Percentiles rank a stretch among this genome's conserved stretches.
These are phyloP conservation scores for Vaccinium darrowii DNA, from an alignment of 148 eudicot genomes.

Conservation along the genomic window DNA sequence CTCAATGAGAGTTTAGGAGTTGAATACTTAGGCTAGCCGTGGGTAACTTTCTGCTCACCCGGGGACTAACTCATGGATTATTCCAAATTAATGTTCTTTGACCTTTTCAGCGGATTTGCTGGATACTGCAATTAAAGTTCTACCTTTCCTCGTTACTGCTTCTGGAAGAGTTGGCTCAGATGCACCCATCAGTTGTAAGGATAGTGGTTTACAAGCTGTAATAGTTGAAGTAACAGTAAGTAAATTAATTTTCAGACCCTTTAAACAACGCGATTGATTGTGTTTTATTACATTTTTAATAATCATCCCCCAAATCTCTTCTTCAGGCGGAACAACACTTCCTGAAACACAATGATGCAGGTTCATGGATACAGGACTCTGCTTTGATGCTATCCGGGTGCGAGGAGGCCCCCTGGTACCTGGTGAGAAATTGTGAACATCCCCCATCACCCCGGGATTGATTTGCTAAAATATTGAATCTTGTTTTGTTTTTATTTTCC, in stretches of 20 bases:
- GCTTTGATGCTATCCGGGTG: conserved; percentile 90
- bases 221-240: conserved; percentile 91
- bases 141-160: conserved; percentile 82
- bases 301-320: neutral
- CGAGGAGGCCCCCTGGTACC: conserved; percentile 95
- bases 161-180: conserved; percentile 97
- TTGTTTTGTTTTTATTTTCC: neutral
- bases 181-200: conserved; percentile 77
- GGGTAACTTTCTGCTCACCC: neutral
- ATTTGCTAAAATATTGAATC: neutral
- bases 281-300: neutral
- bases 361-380: conserved; percentile 99
- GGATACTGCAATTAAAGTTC: conserved; percentile 76
- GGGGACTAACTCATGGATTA: neutral
- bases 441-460: neutral
- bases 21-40: neutral
- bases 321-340: conserved; percentile 94
- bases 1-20: neutral
- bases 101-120: conserved; percentile 63
- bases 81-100: neutral
- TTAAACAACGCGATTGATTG: neutral
- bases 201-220: conserved; percentile 89
- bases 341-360: conserved; percentile 95
- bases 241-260: conserved; percentile 6
- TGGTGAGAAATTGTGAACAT: conserved; percentile 49